Percentiles rank a stretch among this genome's conserved stretches.
phyloP scores from a whole-genome alignment of 305 asterid genomes.

The Striga hermonthica region DNA sequence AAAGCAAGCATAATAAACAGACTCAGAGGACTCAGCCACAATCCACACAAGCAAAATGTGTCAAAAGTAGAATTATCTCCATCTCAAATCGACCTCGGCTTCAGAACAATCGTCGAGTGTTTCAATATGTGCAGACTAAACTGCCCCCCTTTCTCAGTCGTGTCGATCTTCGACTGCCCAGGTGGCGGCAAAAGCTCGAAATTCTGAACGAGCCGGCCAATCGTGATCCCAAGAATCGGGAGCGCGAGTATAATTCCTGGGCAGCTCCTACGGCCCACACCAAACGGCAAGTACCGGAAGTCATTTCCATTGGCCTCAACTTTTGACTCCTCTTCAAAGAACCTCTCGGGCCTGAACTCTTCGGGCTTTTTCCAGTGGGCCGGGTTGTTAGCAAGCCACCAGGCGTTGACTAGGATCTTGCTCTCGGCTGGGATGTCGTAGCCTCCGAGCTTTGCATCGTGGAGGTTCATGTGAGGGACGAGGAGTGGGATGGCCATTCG shows the following conservation, averaged over 20 bases:
- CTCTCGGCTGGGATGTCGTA: constrained; percentile 55
- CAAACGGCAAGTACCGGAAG: constrained; percentile 53
- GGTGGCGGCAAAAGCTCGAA: constrained; percentile 60
- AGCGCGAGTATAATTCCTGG: constrained; percentile 57
- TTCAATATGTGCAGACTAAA: constrained; percentile 44
- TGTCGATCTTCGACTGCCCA: constrained; percentile 49
- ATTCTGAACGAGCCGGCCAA: constrained; percentile 61
- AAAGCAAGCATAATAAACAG: too few relatives aligned
- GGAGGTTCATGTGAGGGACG: constrained; percentile 70
- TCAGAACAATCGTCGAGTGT: constrained; percentile 51
- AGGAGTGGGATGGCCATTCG: constrained; percentile 49
- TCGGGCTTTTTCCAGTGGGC: constrained; percentile 56
- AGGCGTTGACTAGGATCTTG: constrained; percentile 56
- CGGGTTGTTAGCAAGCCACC: constrained; percentile 61
- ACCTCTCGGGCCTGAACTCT: constrained; percentile 66
- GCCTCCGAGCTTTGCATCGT: constrained; percentile 52
- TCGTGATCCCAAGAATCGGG: constrained; percentile 52
- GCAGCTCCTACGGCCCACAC: constrained; percentile 64
- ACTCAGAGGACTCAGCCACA: too few relatives aligned
- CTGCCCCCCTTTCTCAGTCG: constrained; percentile 54
- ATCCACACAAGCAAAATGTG: too few relatives aligned
- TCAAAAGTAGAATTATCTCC: not conserved
- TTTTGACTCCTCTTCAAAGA: constrained; percentile 59
- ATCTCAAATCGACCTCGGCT: constrained; percentile 34
- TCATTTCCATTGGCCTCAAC: constrained; percentile 62